These are phyloP conservation scores for Corymbia calophylla DNA, from an alignment of 441 rosid genomes.

Conservation along the genomic window DNA sequence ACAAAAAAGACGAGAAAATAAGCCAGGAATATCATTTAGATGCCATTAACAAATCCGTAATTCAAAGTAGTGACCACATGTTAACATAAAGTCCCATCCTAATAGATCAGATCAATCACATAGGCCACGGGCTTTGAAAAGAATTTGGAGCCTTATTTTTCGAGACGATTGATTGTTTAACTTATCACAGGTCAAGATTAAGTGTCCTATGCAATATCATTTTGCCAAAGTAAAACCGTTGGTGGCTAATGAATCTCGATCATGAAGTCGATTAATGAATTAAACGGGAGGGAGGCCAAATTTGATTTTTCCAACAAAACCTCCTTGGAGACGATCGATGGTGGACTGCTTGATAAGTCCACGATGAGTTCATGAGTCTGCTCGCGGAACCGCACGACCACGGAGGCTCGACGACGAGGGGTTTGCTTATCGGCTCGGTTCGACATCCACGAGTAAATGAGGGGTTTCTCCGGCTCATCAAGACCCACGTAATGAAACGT, in stretches of 20 bases:
- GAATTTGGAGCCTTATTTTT: background rate
- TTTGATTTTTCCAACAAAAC: background rate
- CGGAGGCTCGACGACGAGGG: conserved; percentile 44
- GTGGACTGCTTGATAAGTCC: conserved; percentile 25
- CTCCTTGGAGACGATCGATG: background rate
- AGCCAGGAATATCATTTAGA: background rate
- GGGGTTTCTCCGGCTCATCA: conserved; percentile 59
- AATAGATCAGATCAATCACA: background rate
- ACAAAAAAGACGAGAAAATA: background rate
- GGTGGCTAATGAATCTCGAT: background rate
- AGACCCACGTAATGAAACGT: conserved; percentile 64
- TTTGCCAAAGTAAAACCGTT: background rate
- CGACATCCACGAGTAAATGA: conserved; percentile 42
- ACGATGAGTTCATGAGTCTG: conserved; percentile 48
- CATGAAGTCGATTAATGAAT: background rate
- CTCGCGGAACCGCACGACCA: conserved; percentile 43
- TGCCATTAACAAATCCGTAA: background rate
- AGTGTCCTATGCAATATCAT: background rate
- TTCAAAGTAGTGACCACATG: background rate
- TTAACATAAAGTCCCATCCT: background rate
- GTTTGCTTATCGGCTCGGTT: background rate
- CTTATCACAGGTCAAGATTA: background rate
- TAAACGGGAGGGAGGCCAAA: background rate
- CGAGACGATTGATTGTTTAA: background rate
- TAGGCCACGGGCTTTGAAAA: background rate